Evolutionary conservation across 192 early-diverging fungal species (phyloP), one percentile per base, ranked within the genome.

Genomic region (Linnemannia elongata): DNA sequence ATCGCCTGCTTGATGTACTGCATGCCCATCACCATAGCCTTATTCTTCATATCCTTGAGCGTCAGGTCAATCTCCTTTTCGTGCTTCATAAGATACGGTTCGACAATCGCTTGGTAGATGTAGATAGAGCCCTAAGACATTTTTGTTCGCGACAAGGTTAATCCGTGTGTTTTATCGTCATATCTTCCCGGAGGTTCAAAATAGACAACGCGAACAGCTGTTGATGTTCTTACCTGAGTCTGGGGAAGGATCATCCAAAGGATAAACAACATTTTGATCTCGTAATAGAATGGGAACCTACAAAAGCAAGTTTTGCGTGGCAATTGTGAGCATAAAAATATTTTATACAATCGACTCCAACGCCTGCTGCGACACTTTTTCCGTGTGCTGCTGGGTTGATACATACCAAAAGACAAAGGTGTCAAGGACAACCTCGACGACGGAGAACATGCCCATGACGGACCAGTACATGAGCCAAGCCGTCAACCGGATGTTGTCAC

Each of bases 391-490:
- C 41, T n/a, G 30, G 1, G 8, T 73, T 8, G 17, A 27, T 42
- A 30, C 22, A 24, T 81, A 87, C 85, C 85, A 87, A 52, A 87
- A 87, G 36, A 87, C 69, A 71, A 87, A 81, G 13, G 73, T 87
- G 72, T 87, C 85, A 6, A 87, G 68, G 1, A 87, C 72, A 73
- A 87, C 74, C 49, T 87, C 85, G 41, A 71, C 85, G 49, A 81
- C 35, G 17, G 70, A 74, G 54, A 87, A 87, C 44, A 87, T 24
- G 22, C 85, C 85, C 85, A 87, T 87, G 54, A 87, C 85, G 13
- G 76, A 72, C 85, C 85, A 87, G 72, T 87, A 87, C 85, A 87
- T 87, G 36, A 87, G 72, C 85, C 85, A 87, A 17, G 85, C 85
- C 27, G 80, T 87, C 79, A 87, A 45, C 0, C 85, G 79, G 6